These are phyloP conservation scores for Suillus luteus DNA, from an alignment of 768 basidiomycete genomes.

Conservation along the genomic window DNA sequence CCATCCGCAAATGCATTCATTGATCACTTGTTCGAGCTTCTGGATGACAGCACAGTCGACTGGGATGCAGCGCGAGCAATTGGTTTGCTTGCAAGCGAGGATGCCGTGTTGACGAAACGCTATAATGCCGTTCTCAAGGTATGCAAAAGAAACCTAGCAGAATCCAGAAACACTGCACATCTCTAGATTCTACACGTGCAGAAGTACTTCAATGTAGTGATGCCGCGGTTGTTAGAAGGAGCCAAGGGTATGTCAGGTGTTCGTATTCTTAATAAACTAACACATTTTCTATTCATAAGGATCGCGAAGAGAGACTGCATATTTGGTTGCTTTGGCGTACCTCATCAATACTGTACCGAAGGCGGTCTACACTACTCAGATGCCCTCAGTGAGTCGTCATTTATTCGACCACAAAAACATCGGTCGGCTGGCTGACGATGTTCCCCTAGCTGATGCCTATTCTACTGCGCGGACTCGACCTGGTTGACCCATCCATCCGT, in stretches of 20 bases:
- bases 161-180: not conserved
- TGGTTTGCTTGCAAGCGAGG: slow-evolving; percentile 63
- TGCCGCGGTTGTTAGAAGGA: slow-evolving; percentile 75
- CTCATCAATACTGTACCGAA: slow-evolving; percentile 82
- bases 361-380: slow-evolving; percentile 66
- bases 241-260: slow-evolving; percentile 52
- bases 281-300: slow-evolving; percentile 37
- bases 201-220: slow-evolving; percentile 67
- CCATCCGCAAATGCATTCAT: slow-evolving; percentile 54
- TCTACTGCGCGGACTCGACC: slow-evolving; percentile 79
- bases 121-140: slow-evolving; percentile 83
- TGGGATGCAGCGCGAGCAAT: slow-evolving; percentile 78
- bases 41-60: slow-evolving; percentile 63
- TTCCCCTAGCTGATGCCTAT: slow-evolving; percentile 80
- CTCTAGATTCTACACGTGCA: slow-evolving; percentile 73
- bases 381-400: slow-evolving; percentile 52
- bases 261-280: not conserved
- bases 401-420: not conserved
- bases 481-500: slow-evolving; percentile 73
- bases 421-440: not conserved
- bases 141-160: slow-evolving; percentile 17
- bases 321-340: slow-evolving; percentile 81
- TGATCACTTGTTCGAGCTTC: slow-evolving; percentile 66
- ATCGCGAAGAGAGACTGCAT: slow-evolving; percentile 56
- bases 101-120: slow-evolving; percentile 69